These are phyloP conservation scores for Boletellus sp. DNA, from an alignment of 1,284 basidiomycete species.

Conservation along the genomic window DNA sequence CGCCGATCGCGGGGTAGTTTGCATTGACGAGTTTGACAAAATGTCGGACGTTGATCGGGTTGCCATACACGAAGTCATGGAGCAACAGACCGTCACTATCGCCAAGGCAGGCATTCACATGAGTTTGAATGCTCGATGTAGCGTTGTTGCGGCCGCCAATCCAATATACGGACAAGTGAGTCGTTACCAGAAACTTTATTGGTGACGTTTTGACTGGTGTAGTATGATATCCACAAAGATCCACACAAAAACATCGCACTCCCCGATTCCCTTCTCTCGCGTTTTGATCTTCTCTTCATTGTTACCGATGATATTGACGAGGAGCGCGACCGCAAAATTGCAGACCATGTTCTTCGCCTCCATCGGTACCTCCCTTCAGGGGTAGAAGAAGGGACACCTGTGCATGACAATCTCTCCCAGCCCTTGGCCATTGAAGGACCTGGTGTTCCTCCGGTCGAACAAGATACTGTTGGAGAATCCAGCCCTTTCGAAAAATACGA, in stretches of 20 bases:
- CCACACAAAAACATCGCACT: slow-evolving; percentile 98
- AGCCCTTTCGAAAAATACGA: slow-evolving; percentile 96
- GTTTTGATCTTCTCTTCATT: slow-evolving; percentile 98
- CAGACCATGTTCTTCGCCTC: slow-evolving; percentile 96
- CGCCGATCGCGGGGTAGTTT: slow-evolving; percentile 98
- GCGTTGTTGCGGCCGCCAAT: slow-evolving; percentile 97
- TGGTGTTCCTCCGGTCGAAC: slow-evolving; percentile 52
- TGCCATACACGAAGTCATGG: slow-evolving; percentile 99
- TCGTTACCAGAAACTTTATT: slow-evolving; percentile 4
- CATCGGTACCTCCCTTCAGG: slow-evolving; percentile 96
- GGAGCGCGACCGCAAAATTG: slow-evolving; percentile 88
- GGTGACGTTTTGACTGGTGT: slow-evolving; percentile 9
- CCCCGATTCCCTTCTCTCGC: slow-evolving; percentile 95
- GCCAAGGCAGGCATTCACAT: slow-evolving; percentile 99
- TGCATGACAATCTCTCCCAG: slow-evolving; percentile 85
- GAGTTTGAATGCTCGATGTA: slow-evolving; percentile 95
- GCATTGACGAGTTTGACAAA: slow-evolving; percentile 99
- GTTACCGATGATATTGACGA: slow-evolving; percentile 99
- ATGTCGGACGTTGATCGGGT: slow-evolving; percentile 99
- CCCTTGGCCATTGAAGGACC: slow-evolving; percentile 81
- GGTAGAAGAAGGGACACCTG: slow-evolving; percentile 90
- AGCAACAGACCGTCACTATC: slow-evolving; percentile 98
- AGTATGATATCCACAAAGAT: slow-evolving; percentile 99
- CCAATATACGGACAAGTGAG: slow-evolving; percentile 95
- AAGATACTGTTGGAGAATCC: slow-evolving; percentile 53